Evolutionary conservation across 164 flowering plant species (phyloP).

Genomic region (Tinospora cordifolia): DNA sequence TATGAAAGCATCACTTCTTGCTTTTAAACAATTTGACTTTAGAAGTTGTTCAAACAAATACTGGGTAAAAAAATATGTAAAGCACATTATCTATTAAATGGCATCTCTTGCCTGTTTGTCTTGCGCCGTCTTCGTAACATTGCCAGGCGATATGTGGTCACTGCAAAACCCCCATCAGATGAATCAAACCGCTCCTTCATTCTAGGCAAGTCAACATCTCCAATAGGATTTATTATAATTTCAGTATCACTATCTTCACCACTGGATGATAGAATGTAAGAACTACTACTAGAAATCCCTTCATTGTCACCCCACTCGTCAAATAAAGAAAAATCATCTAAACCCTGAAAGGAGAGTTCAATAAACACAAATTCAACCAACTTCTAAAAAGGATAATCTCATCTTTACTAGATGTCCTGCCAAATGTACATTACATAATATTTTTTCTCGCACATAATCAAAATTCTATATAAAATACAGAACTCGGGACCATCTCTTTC

Average conservation of each 20-base stretch:
- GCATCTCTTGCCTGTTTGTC: slow-evolving; percentile 32
- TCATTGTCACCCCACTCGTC: slow-evolving; percentile 48
- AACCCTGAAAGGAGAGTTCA: slow-evolving; percentile 29
- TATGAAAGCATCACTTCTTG: too few species aligned
- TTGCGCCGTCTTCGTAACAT: slow-evolving; percentile 34
- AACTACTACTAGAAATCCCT: slow-evolving; percentile 16
- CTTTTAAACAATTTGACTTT: too few species aligned
- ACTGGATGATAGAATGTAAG: slow-evolving; percentile 46
- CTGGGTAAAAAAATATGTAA: neutral
- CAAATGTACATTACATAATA: too few species aligned
- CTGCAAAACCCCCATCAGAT: slow-evolving; percentile 39
- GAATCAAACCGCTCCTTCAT: slow-evolving; percentile 21
- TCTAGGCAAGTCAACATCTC: slow-evolving; percentile 57
- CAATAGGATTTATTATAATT: slow-evolving; percentile 39
- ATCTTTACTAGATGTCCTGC: too few species aligned
- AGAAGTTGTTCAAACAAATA: neutral
- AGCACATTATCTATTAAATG: neutral
- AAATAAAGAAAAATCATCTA: slow-evolving; percentile 29
- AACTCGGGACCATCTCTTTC: too few species aligned
- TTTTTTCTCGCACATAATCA: too few species aligned
- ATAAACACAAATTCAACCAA: neutral
- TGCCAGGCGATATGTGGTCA: slow-evolving; percentile 50
- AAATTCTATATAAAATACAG: too few species aligned
- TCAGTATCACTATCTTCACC: slow-evolving; percentile 86
- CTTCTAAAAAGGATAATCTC: too few species aligned